These are phyloP conservation scores for Andrographis paniculata DNA, from an alignment of 305 asterid genomes.

Conservation along the genomic window DNA sequence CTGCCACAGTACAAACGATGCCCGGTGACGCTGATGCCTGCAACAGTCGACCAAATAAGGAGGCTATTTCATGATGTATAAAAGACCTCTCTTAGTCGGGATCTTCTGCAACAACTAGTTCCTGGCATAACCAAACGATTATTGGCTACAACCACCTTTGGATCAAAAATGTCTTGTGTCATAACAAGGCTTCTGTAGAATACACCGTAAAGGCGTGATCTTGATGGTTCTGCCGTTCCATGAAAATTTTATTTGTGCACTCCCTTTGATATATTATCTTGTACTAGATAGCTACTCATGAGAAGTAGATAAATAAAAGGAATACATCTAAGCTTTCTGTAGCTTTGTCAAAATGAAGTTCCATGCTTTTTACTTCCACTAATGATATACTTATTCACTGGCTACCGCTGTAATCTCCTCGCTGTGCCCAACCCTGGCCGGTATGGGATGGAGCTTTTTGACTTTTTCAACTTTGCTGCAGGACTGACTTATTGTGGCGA, in stretches of 20 bases:
- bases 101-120: not conserved
- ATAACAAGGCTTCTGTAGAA: not conserved
- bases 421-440: constrained; percentile 37
- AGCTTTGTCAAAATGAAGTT: not conserved
- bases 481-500: constrained; percentile 22
- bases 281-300: not conserved
- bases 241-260: too few species aligned
- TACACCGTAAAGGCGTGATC: not conserved
- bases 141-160: not conserved
- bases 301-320: not conserved
- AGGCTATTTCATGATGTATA: constrained; percentile 86
- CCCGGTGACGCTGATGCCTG: constrained; percentile 79
- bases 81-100: not conserved
- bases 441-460: constrained; percentile 22
- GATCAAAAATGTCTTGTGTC: not conserved
- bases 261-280: too few species aligned
- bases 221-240: not conserved
- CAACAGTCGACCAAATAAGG: constrained; percentile 83
- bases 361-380: not conserved
- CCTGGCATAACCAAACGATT: not conserved
- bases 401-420: constrained; percentile 40
- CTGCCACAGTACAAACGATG: constrained; percentile 81
- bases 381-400: not conserved
- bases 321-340: not conserved
- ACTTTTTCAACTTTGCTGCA: constrained; percentile 21